phyloP scores from a whole-genome alignment of 1,284 basidiomycete species.

The Malassezia nana region DNA sequence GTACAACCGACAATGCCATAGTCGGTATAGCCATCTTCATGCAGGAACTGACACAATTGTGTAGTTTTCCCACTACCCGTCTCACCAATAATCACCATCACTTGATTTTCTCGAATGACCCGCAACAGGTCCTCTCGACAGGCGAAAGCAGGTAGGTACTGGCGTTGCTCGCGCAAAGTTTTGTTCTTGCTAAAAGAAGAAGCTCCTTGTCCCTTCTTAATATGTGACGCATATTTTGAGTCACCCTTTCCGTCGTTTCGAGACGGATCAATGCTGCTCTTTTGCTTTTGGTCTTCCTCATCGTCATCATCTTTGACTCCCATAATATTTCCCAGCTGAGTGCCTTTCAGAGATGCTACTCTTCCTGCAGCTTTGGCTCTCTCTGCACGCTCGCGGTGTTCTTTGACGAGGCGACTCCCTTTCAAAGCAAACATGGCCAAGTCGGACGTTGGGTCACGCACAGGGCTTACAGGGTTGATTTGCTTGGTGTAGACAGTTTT shows the following conservation, averaged over 20 bases:
- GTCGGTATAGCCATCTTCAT: constrained; percentile 86
- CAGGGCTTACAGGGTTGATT: constrained; percentile 91
- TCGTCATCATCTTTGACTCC: constrained; percentile 89
- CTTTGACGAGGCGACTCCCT: constrained; percentile 80
- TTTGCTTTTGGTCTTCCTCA: constrained; percentile 15
- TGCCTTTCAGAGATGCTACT: constrained; percentile 81
- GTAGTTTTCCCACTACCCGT: constrained; percentile 94
- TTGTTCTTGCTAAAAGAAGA: constrained; percentile 67
- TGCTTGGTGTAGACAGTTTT: constrained; percentile 93
- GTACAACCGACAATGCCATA: constrained; percentile 88
- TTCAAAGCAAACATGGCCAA: constrained; percentile 93
- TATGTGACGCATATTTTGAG: constrained; percentile 85
- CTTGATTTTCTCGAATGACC: constrained; percentile 84
- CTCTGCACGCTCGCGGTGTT: constrained; percentile 90
- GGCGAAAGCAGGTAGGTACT: constrained; percentile 94
- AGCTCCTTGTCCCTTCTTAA: constrained; percentile 49
- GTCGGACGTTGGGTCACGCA: constrained; percentile 84
- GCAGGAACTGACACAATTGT: constrained; percentile 78
- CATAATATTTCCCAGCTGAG: constrained; percentile 88
- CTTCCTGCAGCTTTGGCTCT: constrained; percentile 68
- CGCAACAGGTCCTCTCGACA: constrained; percentile 87
- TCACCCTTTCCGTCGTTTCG: constrained; percentile 78
- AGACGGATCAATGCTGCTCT: constrained; percentile 13
- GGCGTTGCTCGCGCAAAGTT: constrained; percentile 85
- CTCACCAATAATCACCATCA: constrained; percentile 86